Base-by-base conservation (phyloP, 257 asterid genomes). In the Forsythia suspensa region DNA sequence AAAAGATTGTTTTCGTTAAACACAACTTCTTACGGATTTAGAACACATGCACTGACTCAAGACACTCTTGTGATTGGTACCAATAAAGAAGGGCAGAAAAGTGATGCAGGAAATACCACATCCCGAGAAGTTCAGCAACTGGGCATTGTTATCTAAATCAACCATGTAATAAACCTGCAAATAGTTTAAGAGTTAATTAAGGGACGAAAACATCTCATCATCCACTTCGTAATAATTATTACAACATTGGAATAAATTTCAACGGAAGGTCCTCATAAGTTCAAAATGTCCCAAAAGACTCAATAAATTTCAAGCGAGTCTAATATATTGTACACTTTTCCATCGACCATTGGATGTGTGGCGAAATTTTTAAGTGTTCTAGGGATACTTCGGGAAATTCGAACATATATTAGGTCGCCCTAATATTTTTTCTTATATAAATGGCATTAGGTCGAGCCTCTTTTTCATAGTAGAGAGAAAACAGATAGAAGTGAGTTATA, bases 161-260 rank as follows among this genome's bases (percentile, higher is more conserved):
- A 95, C 80, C 96, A 95, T 93, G 89, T 93, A 95, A 82, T 95
- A 95, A 66, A 92, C 93, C 99, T 95, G 85, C 82, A 90, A 75
- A 86, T 72, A 46, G 76, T 76, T 76, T 63, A 75, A 20, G 16
- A 70, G 41, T 55, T 76, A 74, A 74, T 16, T 11, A 76, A 21
- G 71, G 73, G 34, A 71, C 61, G 72, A 80, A 55, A 78, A 51
- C 41, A 52, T 48, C 72, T 38, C 75, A 36, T 70, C 43, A 48
- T 44, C 69, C 68, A 78, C 70, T 52, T 63, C 57, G 48, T 38
- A 66, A 57, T 72, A 79, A 69, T 59, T 59, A 34, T 20, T 59
- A 6, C 34, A 75, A 78, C 70, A 21, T 63, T 37, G 57, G 46
- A 65, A 52, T 66, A 81, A 73, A 63, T 37, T 70, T 66, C 63